phyloP scores from a whole-genome alignment of 164 flowering plant genomes.

The Vitis rotundifolia region DNA sequence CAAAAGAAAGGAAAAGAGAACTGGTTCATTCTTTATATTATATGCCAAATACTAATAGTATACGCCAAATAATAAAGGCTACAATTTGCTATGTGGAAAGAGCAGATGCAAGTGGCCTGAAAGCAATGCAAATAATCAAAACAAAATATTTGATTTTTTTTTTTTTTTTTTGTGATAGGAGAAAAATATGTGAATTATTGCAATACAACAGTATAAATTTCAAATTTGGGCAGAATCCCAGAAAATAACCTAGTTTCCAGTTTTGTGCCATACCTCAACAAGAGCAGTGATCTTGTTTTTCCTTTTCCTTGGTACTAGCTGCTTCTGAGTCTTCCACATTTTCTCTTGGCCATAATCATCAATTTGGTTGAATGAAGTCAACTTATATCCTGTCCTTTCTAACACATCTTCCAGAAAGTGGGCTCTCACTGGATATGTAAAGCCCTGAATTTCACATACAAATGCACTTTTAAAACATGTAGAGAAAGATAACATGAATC shows the following conservation, averaged over 20 bases:
- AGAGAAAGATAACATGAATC: neutral
- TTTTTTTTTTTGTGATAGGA: too few relatives aligned
- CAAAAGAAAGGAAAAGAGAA: too few relatives aligned
- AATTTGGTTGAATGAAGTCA: conserved; percentile 92
- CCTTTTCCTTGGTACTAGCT: conserved; percentile 78
- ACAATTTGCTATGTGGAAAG: too few relatives aligned
- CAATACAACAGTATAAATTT: neutral
- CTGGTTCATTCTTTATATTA: too few relatives aligned
- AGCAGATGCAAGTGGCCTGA: neutral
- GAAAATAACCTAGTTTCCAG: neutral
- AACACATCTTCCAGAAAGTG: conserved; percentile 90
- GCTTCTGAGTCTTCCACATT: conserved; percentile 93
- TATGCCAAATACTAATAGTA: too few relatives aligned
- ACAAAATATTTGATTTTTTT: neutral
- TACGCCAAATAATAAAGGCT: too few relatives aligned
- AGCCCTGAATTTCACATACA: conserved; percentile 55
- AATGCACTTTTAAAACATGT: neutral
- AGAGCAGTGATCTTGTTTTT: conserved; percentile 88
- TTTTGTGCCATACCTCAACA: conserved; percentile 71
- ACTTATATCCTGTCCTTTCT: conserved; percentile 86
- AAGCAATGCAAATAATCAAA: neutral
- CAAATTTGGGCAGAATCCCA: neutral
- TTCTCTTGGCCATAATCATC: conserved; percentile 99
- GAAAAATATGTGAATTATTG: too few relatives aligned
- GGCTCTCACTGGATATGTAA: conserved; percentile 85